phyloP scores from a whole-genome alignment of 768 basidiomycete genomes.

The Dictyophora rubrovolvata region DNA sequence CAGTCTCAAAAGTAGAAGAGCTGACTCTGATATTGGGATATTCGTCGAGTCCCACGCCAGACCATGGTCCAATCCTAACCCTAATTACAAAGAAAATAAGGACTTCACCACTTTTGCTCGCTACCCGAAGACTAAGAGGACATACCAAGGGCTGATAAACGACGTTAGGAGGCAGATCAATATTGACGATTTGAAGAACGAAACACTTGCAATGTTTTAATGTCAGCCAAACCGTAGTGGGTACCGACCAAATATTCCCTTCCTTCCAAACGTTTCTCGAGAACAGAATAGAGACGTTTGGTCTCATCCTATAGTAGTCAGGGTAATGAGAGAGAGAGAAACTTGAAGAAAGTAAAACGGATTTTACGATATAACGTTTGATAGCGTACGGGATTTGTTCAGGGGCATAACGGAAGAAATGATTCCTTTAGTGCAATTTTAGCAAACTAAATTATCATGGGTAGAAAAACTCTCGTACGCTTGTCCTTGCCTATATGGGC shows the following conservation, averaged over 20 bases:
- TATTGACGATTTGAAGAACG: not conserved
- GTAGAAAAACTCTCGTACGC: not conserved
- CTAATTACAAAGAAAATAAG: not conserved
- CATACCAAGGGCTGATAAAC: constrained; percentile 7
- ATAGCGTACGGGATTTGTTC: constrained; percentile 57
- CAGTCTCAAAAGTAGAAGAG: not conserved
- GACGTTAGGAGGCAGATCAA: not conserved
- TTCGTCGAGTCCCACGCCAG: not conserved
- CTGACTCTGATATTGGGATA: constrained; percentile 5
- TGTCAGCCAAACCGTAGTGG: constrained; percentile 62
- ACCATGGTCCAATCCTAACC: constrained; percentile 2
- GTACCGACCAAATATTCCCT: constrained; percentile 74
- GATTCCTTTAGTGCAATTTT: constrained; percentile 36
- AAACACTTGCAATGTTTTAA: constrained; percentile 47
- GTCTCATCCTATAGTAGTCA: constrained; percentile 47
- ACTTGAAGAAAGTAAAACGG: not conserved
- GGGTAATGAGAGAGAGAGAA: not conserved
- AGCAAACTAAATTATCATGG: not conserved
- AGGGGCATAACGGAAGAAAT: constrained; percentile 54
- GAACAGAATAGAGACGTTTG: constrained; percentile 68
- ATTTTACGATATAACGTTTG: constrained; percentile 35
- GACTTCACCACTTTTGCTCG: not conserved
- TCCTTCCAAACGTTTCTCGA: constrained; percentile 61
- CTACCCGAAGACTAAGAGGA: not conserved
- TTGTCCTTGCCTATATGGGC: constrained; percentile 4